A percentile compares a stretch with the other conserved stretches of the same genome.
phyloP scores from a whole-genome alignment of 495 filamentous ascomycete species.

The Aspergillus panamensis region DNA sequence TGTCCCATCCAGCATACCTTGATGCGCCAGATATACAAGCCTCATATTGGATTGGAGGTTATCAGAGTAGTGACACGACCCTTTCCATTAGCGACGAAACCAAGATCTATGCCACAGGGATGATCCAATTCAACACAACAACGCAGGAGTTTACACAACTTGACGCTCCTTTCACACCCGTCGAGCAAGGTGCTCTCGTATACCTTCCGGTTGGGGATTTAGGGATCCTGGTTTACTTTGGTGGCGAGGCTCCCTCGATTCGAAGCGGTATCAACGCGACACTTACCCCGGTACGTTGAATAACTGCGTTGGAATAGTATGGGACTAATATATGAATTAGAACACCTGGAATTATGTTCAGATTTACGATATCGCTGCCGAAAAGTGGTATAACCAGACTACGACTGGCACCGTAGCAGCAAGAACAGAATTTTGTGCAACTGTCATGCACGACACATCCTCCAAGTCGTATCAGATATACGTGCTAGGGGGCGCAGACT shows the following conservation, averaged over 20 bases:
- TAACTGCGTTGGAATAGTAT: background rate
- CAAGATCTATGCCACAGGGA: slow-evolving; percentile 1
- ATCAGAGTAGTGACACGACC: slow-evolving; percentile 12
- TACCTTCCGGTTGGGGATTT: slow-evolving; percentile 12
- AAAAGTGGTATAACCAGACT: slow-evolving; percentile 21
- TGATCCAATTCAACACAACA: slow-evolving; percentile 22
- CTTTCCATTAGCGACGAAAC: slow-evolving; percentile 15
- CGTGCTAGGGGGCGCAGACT: slow-evolving; percentile 12
- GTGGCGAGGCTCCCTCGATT: slow-evolving; percentile 18
- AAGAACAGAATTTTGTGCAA: slow-evolving; percentile 19
- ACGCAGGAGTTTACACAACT: slow-evolving; percentile 9
- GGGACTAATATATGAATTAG: background rate
- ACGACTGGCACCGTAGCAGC: slow-evolving; percentile 10
- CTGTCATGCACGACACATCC: slow-evolving; percentile 14
- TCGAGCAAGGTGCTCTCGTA: slow-evolving; percentile 15
- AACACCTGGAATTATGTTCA: slow-evolving; percentile 19
- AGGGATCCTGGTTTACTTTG: slow-evolving; percentile 16
- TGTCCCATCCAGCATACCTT: slow-evolving; percentile 5
- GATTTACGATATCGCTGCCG: slow-evolving; percentile 17
- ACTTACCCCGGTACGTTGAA: slow-evolving; percentile 4
- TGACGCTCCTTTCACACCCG: slow-evolving; percentile 8
- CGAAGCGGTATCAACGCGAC: slow-evolving; percentile 14
- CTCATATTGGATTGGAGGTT: slow-evolving; percentile 20
- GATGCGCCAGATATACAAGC: slow-evolving; percentile 16
- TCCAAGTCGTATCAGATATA: slow-evolving; percentile 18